These are phyloP conservation scores for Chaetomiaceae sp. DNA, from an alignment of 2,329 filamentous ascomycete species.

Conservation along the genomic window DNA sequence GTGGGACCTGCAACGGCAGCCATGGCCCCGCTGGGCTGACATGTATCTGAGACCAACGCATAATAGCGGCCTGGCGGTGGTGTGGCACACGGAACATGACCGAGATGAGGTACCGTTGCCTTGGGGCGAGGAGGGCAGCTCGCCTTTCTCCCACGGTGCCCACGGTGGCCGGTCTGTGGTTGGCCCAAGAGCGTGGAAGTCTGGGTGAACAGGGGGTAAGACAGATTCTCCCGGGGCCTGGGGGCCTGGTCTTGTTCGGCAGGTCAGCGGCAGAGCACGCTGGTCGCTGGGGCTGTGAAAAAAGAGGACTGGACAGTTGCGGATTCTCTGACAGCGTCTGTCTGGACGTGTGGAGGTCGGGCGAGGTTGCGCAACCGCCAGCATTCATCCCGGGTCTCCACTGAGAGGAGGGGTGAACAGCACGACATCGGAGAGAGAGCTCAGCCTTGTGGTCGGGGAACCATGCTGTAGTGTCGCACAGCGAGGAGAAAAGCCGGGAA, in stretches of 20 bases:
- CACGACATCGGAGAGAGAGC: background rate
- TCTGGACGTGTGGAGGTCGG: background rate
- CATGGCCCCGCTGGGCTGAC: background rate
- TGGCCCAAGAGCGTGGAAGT: conserved; percentile 14
- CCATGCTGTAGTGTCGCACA: background rate
- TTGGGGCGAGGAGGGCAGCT: conserved; percentile 4
- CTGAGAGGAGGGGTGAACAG: background rate
- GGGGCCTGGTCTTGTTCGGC: background rate
- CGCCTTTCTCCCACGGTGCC: conserved; percentile 20
- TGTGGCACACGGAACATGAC: conserved; percentile 16
- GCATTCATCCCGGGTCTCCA: background rate
- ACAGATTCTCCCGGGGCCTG: background rate
- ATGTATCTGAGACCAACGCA: conserved; percentile 14
- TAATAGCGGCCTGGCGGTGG: conserved; percentile 13
- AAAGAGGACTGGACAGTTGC: background rate
- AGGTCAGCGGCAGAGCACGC: conserved; percentile 10
- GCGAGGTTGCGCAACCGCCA: conserved; percentile 1
- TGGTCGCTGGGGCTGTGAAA: background rate
- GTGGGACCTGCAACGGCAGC: conserved; percentile 2
- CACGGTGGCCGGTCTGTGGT: conserved; percentile 20
- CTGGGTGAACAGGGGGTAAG: conserved; percentile 2
- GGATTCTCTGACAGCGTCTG: too few relatives aligned
- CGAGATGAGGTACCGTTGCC: conserved; percentile 16
- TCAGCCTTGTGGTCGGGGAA: too few relatives aligned
- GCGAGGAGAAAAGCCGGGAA: background rate